Evolutionary conservation across 192 early-diverging fungal genomes (phyloP), one percentile per base, ranked within the genome.

Genomic region (Coemansia sp.): DNA sequence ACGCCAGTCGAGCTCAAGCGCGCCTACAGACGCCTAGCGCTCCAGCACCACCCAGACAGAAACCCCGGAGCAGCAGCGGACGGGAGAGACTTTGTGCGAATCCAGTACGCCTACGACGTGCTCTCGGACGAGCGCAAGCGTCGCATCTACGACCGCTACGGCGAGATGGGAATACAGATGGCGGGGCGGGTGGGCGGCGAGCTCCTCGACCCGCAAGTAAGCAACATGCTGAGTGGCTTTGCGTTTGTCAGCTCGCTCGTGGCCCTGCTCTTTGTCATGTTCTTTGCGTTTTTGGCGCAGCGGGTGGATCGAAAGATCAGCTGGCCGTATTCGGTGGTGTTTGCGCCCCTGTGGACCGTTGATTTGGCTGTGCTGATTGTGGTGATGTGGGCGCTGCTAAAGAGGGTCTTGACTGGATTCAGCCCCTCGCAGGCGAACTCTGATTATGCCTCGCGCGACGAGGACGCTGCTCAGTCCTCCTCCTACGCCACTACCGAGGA

Each of bases 31-130:
- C 87, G 86, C 6, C 80, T 92, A 13, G 95, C 94, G 2, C 85
- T 99, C 16, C 77, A 86, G 65, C 88, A 94, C 77, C 95, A 99
- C 68, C 95, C 94, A 47, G 95, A 98, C 82, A 93, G 96, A 77
- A 92, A 92, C 62, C 86, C 85, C 26, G 84, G 85, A 13, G 84
- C 90, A 53, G 61, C 83, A 9, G 82, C 93, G 57, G 65, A 81
- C 6, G 87, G 86, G 34, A 88, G 74, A 31, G 59, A 88, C 84
- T 99, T 97, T 77, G 91, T 94, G 75, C 82, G 86, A 20, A 91
- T 99, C 50, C 87, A 86, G 36, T 88, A 91, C 67, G 94, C 96
- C 25, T 95, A 96, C 71, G 92, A 94, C 28, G 67, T 88, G 9
- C 81, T 89, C 34, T 75, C 85, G 16, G 91, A 93, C 70, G 83